These are phyloP conservation scores for Fusarium oxysporum DNA, from an alignment of 2,329 filamentous ascomycete genomes.

Conservation along the genomic window DNA sequence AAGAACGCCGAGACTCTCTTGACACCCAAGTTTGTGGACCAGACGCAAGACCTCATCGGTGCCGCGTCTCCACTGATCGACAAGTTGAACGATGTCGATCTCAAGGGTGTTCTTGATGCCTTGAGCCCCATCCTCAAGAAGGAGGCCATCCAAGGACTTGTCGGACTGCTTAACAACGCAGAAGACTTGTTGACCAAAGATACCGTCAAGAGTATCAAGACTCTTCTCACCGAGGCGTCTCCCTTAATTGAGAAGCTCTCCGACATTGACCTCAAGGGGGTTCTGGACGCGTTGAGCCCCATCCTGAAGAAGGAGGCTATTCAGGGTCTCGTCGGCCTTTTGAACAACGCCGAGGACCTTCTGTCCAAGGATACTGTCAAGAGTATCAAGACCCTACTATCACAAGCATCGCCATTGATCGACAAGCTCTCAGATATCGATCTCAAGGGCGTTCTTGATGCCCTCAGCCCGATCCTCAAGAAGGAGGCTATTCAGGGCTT, in stretches of 20 bases:
- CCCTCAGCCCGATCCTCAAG: conserved; percentile 41
- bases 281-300: neutral
- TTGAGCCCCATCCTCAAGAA: conserved; percentile 16
- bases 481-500: conserved; percentile 46
- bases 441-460: conserved; percentile 48
- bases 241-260: conserved; percentile 7
- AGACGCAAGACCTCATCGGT: conserved; percentile 34
- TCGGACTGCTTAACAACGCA: conserved; percentile 3
- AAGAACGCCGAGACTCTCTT: conserved; percentile 49
- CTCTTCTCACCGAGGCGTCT: neutral
- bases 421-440: conserved; percentile 49
- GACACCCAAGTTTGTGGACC: conserved; percentile 38
- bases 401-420: conserved; percentile 29
- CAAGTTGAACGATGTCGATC: conserved; percentile 17
- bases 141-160: conserved; percentile 12
- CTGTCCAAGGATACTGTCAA: conserved; percentile 11
- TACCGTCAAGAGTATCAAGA: conserved; percentile 20
- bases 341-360: conserved; percentile 9
- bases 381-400: neutral
- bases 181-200: conserved; percentile 10
- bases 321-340: neutral
- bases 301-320: conserved; percentile 20
- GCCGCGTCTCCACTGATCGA: conserved; percentile 20
- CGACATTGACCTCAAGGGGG: conserved; percentile 3
- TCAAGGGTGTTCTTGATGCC: conserved; percentile 17